These are phyloP conservation scores for Paecilomyces sp. DNA, from an alignment of 2,329 filamentous ascomycete genomes.

Conservation along the genomic window DNA sequence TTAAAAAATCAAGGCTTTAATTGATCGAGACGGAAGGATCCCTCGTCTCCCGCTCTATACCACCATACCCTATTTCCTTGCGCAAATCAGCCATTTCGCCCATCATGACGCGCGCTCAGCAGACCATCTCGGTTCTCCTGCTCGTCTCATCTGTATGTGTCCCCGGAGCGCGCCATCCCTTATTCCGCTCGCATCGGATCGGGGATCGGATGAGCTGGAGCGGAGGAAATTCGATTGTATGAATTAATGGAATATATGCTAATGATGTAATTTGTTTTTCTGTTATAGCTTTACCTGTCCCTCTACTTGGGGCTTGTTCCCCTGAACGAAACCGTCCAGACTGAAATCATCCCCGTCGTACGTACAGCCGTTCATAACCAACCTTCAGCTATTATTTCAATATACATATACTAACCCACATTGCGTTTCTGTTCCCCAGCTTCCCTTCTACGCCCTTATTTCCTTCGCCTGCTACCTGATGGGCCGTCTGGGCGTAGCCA, in stretches of 20 bases:
- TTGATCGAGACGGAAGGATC: neutral
- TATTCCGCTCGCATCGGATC: neutral
- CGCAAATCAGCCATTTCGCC: neutral
- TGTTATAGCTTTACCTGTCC: constrained; percentile 73
- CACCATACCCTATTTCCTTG: neutral
- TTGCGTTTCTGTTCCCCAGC: constrained; percentile 42
- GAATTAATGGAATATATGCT: neutral
- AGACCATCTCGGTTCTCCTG: constrained; percentile 82
- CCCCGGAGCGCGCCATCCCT: neutral
- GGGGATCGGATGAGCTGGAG: neutral
- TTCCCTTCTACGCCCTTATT: constrained; percentile 89
- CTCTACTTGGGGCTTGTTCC: constrained; percentile 79
- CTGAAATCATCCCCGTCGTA: constrained; percentile 85
- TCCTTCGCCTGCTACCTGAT: constrained; percentile 88
- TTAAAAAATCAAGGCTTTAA: neutral
- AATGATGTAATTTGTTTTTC: neutral
- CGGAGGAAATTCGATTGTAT: neutral
- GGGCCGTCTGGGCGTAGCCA: constrained; percentile 82
- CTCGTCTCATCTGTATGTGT: constrained; percentile 77
- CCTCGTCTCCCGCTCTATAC: neutral
- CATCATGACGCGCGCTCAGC: constrained; percentile 88
- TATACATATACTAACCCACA: neutral
- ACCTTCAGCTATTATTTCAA: neutral
- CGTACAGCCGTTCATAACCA: constrained; percentile 26
- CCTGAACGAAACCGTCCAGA: constrained; percentile 68